Evolutionary conservation across 495 filamentous ascomycete genomes (phyloP).

Genomic region (Hypoxylon rickii): DNA sequence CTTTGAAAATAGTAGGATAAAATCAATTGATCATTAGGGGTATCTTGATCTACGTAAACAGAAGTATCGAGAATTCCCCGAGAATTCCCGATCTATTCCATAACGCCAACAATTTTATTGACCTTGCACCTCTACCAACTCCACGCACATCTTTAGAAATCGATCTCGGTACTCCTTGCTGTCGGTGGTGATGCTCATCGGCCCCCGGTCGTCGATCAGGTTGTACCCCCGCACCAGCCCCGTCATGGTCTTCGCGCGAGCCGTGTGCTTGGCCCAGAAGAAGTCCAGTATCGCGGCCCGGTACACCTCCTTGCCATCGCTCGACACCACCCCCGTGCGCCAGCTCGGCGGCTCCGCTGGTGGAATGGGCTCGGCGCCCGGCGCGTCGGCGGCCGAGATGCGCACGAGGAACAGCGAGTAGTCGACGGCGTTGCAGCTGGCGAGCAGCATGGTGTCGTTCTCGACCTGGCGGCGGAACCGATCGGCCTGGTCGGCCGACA

Average conservation of each 20-base stretch:
- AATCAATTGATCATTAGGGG: too few species aligned
- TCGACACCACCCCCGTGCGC: slow-evolving; percentile 60
- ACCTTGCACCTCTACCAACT: slow-evolving; percentile 56
- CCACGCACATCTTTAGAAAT: slow-evolving; percentile 65
- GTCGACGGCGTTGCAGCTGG: slow-evolving; percentile 65
- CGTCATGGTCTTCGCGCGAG: slow-evolving; percentile 65
- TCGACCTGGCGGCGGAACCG: slow-evolving; percentile 54
- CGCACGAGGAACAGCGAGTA: slow-evolving; percentile 72
- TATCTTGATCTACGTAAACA: too few species aligned
- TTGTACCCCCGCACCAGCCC: slow-evolving; percentile 65
- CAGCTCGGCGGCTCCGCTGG: slow-evolving; percentile 50
- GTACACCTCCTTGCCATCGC: slow-evolving; percentile 67
- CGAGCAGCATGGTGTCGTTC: slow-evolving; percentile 63
- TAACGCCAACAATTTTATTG: not conserved
- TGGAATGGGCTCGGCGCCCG: slow-evolving; percentile 29
- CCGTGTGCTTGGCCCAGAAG: slow-evolving; percentile 72
- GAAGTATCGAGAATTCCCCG: too few species aligned
- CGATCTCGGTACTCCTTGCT: slow-evolving; percentile 67
- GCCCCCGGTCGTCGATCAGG: slow-evolving; percentile 58
- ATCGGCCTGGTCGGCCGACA: slow-evolving; percentile 55
- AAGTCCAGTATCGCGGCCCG: slow-evolving; percentile 67
- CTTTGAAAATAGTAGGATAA: too few species aligned
- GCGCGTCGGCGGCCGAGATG: slow-evolving; percentile 40
- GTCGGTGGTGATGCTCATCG: slow-evolving; percentile 73
- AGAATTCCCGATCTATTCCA: not conserved